Conservation (phyloP, 2,329 filamentous ascomycete genomes). For the Aspergillus tubingensis region DNA sequence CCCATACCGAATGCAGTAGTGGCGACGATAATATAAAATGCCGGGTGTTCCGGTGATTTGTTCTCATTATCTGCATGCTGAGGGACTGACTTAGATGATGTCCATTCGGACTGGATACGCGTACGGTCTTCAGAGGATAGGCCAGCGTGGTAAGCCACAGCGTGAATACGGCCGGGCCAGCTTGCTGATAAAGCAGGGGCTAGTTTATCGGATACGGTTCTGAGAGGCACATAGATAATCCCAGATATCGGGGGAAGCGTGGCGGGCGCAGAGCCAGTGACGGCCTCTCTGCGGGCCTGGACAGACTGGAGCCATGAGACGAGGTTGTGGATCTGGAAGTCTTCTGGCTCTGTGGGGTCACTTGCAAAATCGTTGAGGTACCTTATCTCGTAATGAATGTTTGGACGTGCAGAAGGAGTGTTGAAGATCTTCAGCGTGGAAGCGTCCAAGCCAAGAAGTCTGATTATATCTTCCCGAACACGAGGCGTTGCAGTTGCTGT, state of each 20-base stretch:
- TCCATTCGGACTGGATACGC: slow-evolving; percentile 55
- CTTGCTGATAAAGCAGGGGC: slow-evolving; percentile 37
- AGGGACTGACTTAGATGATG: slow-evolving; percentile 23
- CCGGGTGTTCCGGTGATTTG: slow-evolving; percentile 44
- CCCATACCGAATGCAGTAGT: slow-evolving; percentile 98
- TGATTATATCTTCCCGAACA: slow-evolving; percentile 81
- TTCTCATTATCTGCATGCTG: slow-evolving; percentile 9
- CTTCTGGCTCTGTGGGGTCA: slow-evolving; percentile 39
- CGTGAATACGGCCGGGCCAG: slow-evolving; percentile 38
- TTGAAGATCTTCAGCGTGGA: slow-evolving; percentile 71
- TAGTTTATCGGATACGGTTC: slow-evolving; percentile 44
- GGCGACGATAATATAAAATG: slow-evolving; percentile 89
- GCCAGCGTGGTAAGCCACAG: slow-evolving; percentile 55
- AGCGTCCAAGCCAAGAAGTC: slow-evolving; percentile 67
- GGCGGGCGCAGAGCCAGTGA: slow-evolving; percentile 40
- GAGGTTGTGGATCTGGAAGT: slow-evolving; percentile 76
- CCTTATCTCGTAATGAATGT: slow-evolving; percentile 86
- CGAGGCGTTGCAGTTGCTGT: slow-evolving; percentile 85
- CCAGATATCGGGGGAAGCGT: slow-evolving; percentile 44
- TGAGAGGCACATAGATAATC: slow-evolving; percentile 50
- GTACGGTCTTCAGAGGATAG: slow-evolving; percentile 71
- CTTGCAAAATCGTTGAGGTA: slow-evolving; percentile 48
- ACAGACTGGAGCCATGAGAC: slow-evolving; percentile 74
- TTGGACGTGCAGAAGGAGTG: slow-evolving; percentile 80
- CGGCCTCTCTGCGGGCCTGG: slow-evolving; percentile 65